These are phyloP conservation scores for Saturnispora silvae DNA, from an alignment of 805 yeast genomes.

Conservation along the genomic window DNA sequence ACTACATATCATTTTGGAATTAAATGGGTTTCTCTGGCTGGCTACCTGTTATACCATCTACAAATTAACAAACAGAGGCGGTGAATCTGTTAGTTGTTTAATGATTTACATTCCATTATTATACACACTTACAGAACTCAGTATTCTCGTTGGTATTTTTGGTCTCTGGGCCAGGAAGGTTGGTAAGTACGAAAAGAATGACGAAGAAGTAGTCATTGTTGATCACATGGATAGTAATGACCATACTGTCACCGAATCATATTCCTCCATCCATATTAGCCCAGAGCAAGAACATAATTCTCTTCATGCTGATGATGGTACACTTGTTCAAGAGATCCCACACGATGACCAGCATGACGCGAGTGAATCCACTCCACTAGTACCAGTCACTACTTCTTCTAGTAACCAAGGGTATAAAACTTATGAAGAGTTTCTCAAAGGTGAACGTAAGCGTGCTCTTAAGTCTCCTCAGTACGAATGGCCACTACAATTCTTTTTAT, in stretches of 20 bases:
- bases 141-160: conserved; percentile 32
- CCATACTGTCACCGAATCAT: conserved; percentile 2
- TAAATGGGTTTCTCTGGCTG: conserved; percentile 49
- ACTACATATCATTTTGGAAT: conserved; percentile 43
- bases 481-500: conserved; percentile 59
- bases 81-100: conserved; percentile 31
- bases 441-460: conserved; percentile 23
- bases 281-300: background rate
- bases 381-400: conserved; percentile 12
- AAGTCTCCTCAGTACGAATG: conserved; percentile 63
- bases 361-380: conserved; percentile 8
- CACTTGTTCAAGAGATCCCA: background rate
- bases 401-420: conserved; percentile 23
- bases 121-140: conserved; percentile 2
- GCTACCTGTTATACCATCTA: conserved; percentile 40
- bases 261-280: background rate
- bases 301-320: background rate
- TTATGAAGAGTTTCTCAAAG: conserved; percentile 18
- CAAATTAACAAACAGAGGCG: conserved; percentile 36
- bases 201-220: conserved; percentile 11
- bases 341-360: background rate
- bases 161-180: conserved; percentile 33
- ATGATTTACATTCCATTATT: conserved; percentile 3
- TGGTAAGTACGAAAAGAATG: conserved; percentile 13
- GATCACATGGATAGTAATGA: conserved; percentile 12